Base-by-base conservation (phyloP, 2,329 filamentous ascomycete species). In the Daldinia sp. region DNA sequence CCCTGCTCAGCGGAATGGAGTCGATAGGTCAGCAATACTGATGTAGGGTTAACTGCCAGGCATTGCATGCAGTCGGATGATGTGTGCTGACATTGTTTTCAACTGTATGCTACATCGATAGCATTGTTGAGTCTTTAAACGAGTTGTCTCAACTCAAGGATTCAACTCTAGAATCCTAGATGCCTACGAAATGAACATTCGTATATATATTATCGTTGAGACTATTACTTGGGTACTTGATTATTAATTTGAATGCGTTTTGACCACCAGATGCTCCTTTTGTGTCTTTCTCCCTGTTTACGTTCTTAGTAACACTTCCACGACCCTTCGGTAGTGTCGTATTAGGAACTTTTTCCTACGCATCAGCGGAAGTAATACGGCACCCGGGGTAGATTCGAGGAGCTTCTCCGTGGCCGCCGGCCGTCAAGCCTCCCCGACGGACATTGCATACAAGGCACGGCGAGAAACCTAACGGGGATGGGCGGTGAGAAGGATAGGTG, bases 11-110 rank as follows among this genome's bases (percentile, higher is more conserved):
- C 37, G 56, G 34, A 56, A 56, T 63, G 49, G 56, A 45, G 51
- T 51, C 53, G 48, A 59, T 56, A 59, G 56, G 34, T 55, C 55
- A 56, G 34, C 48, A n/a, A 58, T 32, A 32, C 53, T 35, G 48
- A 19, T 48, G 43, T 61, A 49, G 47, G 47, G 54, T 58, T 34
- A 25, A 48, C 50, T 51, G 49, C 35, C 29, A 47, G 43, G 51
- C 37, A 25, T 60, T 58, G 52, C 29, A 51, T 62, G 41, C 57
- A 11, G 29, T 66, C 56, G 57, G 53, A 66, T 66, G 55, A 66
- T 51, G 25, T 57, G 54, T 35, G 49, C 47, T 21, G 43, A 61
- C 37, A 51, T 48, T 39, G 30, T 56, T 58, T 54, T 52, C 32
- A 13, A 41, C 10, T 43, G 17, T 52, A 37, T 30, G 27, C 23